Evolutionary conservation across 768 basidiomycete genomes (phyloP).

Genomic region (Kwoniella pini): DNA sequence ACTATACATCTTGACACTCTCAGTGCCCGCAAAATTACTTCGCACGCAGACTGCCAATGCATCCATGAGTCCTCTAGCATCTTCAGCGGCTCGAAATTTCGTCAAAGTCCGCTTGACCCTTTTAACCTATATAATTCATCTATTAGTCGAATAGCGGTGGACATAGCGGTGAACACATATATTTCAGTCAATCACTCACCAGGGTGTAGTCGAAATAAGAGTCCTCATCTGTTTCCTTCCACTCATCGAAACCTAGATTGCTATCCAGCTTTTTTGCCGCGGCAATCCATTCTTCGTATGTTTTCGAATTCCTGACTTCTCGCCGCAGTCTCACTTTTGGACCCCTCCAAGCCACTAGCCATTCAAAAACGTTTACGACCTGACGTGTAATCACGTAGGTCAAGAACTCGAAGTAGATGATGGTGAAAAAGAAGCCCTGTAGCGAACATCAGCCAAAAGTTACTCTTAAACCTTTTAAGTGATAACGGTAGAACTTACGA

Average conservation of each 20-base stretch:
- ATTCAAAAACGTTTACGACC: constrained; percentile 92
- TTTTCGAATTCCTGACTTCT: constrained; percentile 70
- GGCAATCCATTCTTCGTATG: constrained; percentile 87
- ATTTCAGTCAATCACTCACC: constrained; percentile 57
- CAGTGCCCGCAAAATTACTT: constrained; percentile 89
- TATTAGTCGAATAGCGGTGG: not conserved
- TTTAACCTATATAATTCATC: constrained; percentile 19
- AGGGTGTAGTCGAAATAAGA: constrained; percentile 89
- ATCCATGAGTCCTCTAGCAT: constrained; percentile 81
- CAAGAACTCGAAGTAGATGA: constrained; percentile 78
- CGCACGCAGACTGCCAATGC: constrained; percentile 88
- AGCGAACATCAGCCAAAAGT: not conserved
- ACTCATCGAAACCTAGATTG: constrained; percentile 79
- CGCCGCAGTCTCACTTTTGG: constrained; percentile 75
- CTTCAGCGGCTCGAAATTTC: constrained; percentile 70
- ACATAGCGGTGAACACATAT: too few relatives aligned
- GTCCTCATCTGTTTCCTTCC: constrained; percentile 85
- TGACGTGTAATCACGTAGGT: constrained; percentile 82
- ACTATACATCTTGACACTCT: constrained; percentile 83
- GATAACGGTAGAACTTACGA: constrained; percentile 52
- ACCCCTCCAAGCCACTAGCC: constrained; percentile 87
- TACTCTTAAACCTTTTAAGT: not conserved
- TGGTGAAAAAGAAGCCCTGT: constrained; percentile 77
- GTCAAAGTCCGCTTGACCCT: constrained; percentile 73
- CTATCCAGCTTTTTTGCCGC: constrained; percentile 76